A percentile compares a stretch with the other conserved stretches of the same genome.
Evolutionary conservation across 2,329 filamentous ascomycete genomes (phyloP).

Genomic region (Scleromitrula shiraiana): DNA sequence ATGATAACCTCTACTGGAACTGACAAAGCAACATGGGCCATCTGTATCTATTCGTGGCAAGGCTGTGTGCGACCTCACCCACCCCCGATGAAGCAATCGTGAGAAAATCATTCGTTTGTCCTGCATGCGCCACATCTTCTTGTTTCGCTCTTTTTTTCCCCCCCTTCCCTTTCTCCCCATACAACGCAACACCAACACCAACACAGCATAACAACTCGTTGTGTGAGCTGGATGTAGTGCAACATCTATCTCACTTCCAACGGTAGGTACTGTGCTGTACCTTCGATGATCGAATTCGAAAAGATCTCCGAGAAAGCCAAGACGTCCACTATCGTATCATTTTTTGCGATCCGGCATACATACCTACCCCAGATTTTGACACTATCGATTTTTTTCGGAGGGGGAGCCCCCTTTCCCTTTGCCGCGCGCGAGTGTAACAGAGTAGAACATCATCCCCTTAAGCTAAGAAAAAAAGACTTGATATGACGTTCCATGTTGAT

Average conservation of each 20-base stretch:
- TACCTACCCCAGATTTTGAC: constrained; percentile 6
- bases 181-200: too few relatives aligned
- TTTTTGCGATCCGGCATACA: not conserved
- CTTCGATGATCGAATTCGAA: constrained; percentile 1
- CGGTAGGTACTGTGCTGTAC: too few relatives aligned
- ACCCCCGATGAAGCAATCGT: constrained; percentile 1
- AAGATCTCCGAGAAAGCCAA: not conserved
- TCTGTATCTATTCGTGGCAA: constrained; percentile 7
- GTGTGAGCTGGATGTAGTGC: constrained; percentile 4
- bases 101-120: constrained; percentile 6
- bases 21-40: not conserved
- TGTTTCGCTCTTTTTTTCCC: not conserved
- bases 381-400: not conserved
- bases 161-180: too few relatives aligned
- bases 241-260: not conserved
- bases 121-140: constrained; percentile 5
- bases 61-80: constrained; percentile 3
- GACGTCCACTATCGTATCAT: not conserved
- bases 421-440: constrained; percentile 9
- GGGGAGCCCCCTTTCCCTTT: not conserved
- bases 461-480: not conserved
- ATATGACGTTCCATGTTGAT: constrained; percentile 3
- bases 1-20: not conserved
- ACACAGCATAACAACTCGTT: not conserved
- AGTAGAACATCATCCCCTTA: not conserved